phyloP scores from a whole-genome alignment of 2,329 filamentous ascomycete species.

The Arthroderma sp. region DNA sequence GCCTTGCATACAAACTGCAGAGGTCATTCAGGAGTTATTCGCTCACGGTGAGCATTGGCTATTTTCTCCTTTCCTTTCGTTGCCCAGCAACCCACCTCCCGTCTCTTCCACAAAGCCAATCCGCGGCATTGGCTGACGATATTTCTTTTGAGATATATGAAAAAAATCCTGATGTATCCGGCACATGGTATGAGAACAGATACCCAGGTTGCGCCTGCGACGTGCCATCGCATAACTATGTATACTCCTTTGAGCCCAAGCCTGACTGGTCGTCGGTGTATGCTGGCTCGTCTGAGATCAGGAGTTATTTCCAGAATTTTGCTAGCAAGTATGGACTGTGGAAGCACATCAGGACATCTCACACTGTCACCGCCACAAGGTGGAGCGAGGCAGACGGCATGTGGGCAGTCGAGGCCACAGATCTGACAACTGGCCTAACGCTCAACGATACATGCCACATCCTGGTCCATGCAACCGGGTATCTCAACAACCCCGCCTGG shows the following conservation, averaged over 20 bases:
- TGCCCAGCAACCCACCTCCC: too few species aligned
- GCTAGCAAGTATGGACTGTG: constrained; percentile 22
- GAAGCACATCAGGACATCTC: neutral
- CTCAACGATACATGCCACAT: too few species aligned
- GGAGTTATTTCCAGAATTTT: constrained; percentile 50
- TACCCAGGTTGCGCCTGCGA: constrained; percentile 38
- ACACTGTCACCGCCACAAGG: too few species aligned
- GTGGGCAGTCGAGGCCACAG: too few species aligned
- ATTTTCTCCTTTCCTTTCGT: too few species aligned
- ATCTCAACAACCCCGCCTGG: constrained; percentile 15
- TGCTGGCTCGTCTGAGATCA: constrained; percentile 53
- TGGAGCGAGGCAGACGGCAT: too few species aligned
- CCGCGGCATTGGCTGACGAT: neutral
- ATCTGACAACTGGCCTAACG: too few species aligned
- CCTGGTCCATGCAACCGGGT: too few species aligned
- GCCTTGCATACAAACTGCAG: neutral
- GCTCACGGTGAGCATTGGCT: too few species aligned
- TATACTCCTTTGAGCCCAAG: constrained; percentile 54
- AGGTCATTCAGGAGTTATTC: too few species aligned
- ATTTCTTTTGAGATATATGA: neutral
- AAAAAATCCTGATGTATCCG: neutral
- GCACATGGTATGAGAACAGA: neutral
- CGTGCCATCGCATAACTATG: constrained; percentile 57
- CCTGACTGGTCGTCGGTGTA: constrained; percentile 57
- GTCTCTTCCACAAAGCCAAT: too few species aligned